A percentile compares a stretch with the other conserved stretches of the same genome.
Evolutionary conservation across 73 alveolate genomes (phyloP).

Genomic region (Paramecium sexaurelia): DNA sequence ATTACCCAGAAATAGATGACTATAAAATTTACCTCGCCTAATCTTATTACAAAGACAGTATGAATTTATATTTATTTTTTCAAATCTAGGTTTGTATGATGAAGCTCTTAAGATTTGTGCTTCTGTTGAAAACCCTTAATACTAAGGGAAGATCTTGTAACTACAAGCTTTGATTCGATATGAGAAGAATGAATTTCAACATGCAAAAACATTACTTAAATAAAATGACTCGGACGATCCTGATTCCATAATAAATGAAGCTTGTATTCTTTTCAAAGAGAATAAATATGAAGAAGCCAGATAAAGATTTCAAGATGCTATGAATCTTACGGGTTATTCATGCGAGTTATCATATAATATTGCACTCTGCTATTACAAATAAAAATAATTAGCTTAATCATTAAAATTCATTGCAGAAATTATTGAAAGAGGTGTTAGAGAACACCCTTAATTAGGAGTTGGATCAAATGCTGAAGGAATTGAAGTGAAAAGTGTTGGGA

Average conservation of each 20-base stretch:
- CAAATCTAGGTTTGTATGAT: slow-evolving; percentile 74
- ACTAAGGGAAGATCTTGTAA: slow-evolving; percentile 74
- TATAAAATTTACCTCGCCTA: slow-evolving; percentile 73
- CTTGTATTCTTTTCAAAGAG: slow-evolving; percentile 92
- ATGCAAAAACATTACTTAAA: slow-evolving; percentile 84
- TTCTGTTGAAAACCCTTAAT: slow-evolving; percentile 76
- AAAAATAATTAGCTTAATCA: slow-evolving; percentile 94
- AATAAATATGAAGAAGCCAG: slow-evolving; percentile 96
- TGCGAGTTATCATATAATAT: slow-evolving; percentile 98
- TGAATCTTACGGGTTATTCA: slow-evolving; percentile 88
- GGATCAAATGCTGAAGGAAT: slow-evolving; percentile 96
- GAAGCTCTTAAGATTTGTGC: slow-evolving; percentile 88
- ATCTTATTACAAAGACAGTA: slow-evolving; percentile 70
- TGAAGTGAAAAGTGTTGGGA: slow-evolving; percentile 97
- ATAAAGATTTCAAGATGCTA: slow-evolving; percentile 90
- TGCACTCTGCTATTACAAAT: slow-evolving; percentile 96
- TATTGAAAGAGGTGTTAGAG: slow-evolving; percentile 97
- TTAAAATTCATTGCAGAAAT: slow-evolving; percentile 97
- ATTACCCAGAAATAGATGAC: slow-evolving; percentile 76
- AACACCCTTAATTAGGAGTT: slow-evolving; percentile 97
- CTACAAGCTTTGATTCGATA: slow-evolving; percentile 87
- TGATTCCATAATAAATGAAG: slow-evolving; percentile 86
- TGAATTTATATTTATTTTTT: neutral
- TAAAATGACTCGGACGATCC: slow-evolving; percentile 84
- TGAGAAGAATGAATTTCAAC: slow-evolving; percentile 87